Evolutionary conservation across 192 early-diverging fungal genomes (phyloP).

Genomic region (Coemansia sp.): DNA sequence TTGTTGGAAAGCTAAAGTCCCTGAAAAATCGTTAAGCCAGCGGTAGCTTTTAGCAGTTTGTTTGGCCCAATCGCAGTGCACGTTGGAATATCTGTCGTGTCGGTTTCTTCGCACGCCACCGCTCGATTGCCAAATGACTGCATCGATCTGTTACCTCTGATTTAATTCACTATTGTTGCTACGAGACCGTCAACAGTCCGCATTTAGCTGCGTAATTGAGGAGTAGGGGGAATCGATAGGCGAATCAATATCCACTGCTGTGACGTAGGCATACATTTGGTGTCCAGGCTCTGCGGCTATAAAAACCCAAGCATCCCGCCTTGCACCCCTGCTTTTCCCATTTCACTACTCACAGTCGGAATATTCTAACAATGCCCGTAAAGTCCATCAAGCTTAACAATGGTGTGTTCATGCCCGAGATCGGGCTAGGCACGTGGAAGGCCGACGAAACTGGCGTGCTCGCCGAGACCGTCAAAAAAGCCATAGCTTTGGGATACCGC

Average conservation of each 20-base stretch:
- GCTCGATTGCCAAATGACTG: no score
- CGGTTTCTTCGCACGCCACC: not conserved
- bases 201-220: not conserved
- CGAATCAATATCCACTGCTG: not conserved
- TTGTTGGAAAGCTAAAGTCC: not conserved
- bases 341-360: not conserved
- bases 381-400: conserved; percentile 60
- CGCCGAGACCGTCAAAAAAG: conserved; percentile 60
- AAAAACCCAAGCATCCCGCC: not conserved
- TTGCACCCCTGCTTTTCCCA: not conserved
- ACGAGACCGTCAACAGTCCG: not conserved
- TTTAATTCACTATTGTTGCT: not conserved
- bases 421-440: conserved; percentile 69
- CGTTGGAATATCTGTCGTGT: not conserved
- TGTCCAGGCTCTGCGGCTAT: not conserved
- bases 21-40: no score
- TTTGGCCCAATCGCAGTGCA: no score
- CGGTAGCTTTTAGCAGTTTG: no score
- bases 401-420: conserved; percentile 62
- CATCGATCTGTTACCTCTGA: not conserved
- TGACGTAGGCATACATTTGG: not conserved
- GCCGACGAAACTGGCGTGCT: conserved; percentile 56
- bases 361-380: conserved; percentile 17
- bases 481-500: conserved; percentile 67
- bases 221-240: not conserved